Evolutionary conservation across 129 eudicot genomes (phyloP), one percentile per base, ranked within the genome.

Genomic region (Logfia minima): DNA sequence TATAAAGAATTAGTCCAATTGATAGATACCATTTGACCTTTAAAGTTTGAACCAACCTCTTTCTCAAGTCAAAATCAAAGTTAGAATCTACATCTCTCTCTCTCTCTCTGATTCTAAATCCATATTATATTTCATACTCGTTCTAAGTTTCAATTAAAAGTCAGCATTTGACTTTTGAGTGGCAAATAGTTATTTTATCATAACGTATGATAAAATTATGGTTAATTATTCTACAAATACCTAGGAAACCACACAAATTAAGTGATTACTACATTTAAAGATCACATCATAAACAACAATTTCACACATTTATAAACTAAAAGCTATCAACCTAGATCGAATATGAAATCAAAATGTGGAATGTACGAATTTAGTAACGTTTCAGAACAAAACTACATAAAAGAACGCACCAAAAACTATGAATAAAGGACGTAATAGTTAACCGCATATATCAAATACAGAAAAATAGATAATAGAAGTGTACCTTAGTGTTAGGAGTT

Each of bases 31-130:
- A 58, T 43, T 43, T 60, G 63, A 60, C 8, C 4, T 78, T 58
- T 21, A 8, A 58, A 58, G 75, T 35, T 68, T 58, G 41, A 77
- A 18, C 68, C 43, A 18, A 77, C 69, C 37, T 69, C 43, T 37
- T 26, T 41, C 18, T 29, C 22, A 56, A 72, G 61, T 31, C 60
- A 71, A 74, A 31, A 8, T 72, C n/a, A 75, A 35, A 31, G 66
- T 22, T 74, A 59, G 6, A 21, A 5, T 59, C 24, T 24, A 23
- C 10, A 60, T 75, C 10, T 22, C 6, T 21, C 6, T 26, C 22
- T n/a, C 28, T 26, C 28, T 26, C 24, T 23, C 24, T n/a, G 2
- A 39, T 31, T n/a, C 3, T 18, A 23, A 35, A 63, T 31, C 8
- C 62, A 48, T 32, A 77, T 19, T 24, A 32, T 64, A 14, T 65